Conservation (phyloP, 371 early-diverging fungal genomes). For the Cokeromyces recurvatus region DNA sequence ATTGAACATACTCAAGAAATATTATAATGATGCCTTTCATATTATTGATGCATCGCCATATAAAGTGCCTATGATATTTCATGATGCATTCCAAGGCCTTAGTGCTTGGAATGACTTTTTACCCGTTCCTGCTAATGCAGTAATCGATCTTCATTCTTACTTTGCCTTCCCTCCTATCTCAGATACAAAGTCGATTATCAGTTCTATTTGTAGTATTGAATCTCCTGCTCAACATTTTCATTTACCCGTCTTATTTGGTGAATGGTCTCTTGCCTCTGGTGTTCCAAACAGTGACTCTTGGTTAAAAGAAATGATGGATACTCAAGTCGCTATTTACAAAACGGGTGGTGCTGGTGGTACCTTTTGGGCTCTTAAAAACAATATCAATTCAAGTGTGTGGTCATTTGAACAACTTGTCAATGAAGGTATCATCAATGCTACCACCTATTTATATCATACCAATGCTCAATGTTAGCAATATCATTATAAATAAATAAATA, state of each 20-base stretch:
- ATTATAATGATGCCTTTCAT: slow-evolving; percentile 17
- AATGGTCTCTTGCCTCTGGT: slow-evolving; percentile 26
- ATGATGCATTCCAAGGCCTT: slow-evolving; percentile 26
- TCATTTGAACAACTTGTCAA: slow-evolving; percentile 20
- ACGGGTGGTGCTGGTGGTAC: slow-evolving; percentile 19
- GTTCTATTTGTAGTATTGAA: slow-evolving; percentile 9
- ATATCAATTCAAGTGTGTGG: slow-evolving; percentile 26
- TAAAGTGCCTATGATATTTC: slow-evolving; percentile 33
- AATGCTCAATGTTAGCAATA: slow-evolving; percentile 15
- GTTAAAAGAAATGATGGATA: slow-evolving; percentile 14
- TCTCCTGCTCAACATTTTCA: slow-evolving; percentile 11
- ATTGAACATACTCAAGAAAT: slow-evolving; percentile 11
- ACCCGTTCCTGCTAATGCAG: slow-evolving; percentile 23
- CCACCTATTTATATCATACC: slow-evolving; percentile 13
- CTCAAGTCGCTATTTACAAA: slow-evolving; percentile 16
- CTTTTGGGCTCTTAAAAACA: slow-evolving; percentile 29
- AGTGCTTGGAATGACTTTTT: slow-evolving; percentile 22
- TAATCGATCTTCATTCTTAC: slow-evolving; percentile 32
- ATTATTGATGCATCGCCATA: slow-evolving; percentile 16
- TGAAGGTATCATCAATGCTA: slow-evolving; percentile 20
- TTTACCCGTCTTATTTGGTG: slow-evolving; percentile 26
- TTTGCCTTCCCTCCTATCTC: slow-evolving; percentile 23
- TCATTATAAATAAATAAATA: no score
- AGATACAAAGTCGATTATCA: slow-evolving; percentile 9
- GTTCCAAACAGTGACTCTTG: slow-evolving; percentile 3